These are phyloP conservation scores for Microsporum canis DNA, from an alignment of 2,329 filamentous ascomycete genomes.

Conservation along the genomic window DNA sequence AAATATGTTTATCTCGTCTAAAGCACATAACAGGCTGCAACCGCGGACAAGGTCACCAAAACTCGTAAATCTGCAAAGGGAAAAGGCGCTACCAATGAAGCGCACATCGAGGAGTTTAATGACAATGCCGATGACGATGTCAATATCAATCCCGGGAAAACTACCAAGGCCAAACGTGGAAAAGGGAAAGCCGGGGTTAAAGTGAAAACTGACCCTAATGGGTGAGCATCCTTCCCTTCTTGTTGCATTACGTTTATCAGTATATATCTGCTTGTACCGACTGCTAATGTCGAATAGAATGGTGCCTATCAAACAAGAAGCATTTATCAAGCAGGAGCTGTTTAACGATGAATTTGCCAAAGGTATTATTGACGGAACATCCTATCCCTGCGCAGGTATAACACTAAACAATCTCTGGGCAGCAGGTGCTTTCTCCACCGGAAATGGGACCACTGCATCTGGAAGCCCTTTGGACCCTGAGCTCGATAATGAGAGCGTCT, in stretches of 20 bases:
- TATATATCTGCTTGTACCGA: background rate
- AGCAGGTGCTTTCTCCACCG: background rate
- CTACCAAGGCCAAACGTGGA: background rate
- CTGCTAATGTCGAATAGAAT: background rate
- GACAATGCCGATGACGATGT: background rate
- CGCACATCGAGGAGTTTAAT: background rate
- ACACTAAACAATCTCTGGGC: background rate
- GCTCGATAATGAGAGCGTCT: background rate
- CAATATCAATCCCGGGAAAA: background rate
- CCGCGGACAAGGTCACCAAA: slow-evolving; percentile 14
- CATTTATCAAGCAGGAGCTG: background rate
- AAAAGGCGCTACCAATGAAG: slow-evolving; percentile 5
- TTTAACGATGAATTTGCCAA: slow-evolving; percentile 8
- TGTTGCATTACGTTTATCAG: background rate
- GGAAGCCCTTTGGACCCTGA: background rate
- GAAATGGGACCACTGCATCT: background rate
- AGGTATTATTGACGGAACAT: slow-evolving; percentile 12
- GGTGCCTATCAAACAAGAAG: background rate
- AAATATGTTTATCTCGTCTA: background rate
- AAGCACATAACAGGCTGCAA: slow-evolving; percentile 3
- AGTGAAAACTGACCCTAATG: background rate
- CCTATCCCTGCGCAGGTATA: slow-evolving; percentile 6
- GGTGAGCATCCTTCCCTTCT: background rate
- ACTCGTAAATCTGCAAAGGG: slow-evolving; percentile 10
- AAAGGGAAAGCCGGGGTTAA: background rate